Evolutionary conservation across 2,329 filamentous ascomycete genomes (phyloP).

Genomic region (Beauveria scarabaeidicola): DNA sequence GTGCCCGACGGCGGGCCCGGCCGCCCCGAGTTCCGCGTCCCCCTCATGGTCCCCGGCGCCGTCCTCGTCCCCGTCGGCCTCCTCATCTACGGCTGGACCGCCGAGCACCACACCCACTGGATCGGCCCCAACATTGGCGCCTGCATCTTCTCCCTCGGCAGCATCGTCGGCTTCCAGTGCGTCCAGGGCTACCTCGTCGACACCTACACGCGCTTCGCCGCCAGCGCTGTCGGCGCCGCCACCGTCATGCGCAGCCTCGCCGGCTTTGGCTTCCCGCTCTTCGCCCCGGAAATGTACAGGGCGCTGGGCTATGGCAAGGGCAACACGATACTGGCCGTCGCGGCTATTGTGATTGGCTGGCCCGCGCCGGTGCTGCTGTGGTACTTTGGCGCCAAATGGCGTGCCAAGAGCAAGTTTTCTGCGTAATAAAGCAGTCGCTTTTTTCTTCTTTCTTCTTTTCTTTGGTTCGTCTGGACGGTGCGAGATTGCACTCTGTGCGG

Average conservation of each 20-base stretch:
- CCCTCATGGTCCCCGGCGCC: constrained; percentile 33
- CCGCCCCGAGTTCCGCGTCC: constrained; percentile 34
- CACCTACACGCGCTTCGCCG: constrained; percentile 36
- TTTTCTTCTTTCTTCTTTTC: background rate
- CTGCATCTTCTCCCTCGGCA: constrained; percentile 28
- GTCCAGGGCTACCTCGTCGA: constrained; percentile 40
- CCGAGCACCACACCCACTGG: constrained; percentile 35
- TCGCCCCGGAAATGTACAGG: constrained; percentile 38
- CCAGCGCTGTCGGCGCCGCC: constrained; percentile 35
- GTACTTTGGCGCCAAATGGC: constrained; percentile 33
- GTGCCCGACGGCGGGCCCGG: constrained; percentile 25
- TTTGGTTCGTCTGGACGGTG: background rate
- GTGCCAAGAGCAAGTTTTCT: constrained; percentile 22
- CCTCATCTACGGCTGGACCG: constrained; percentile 38
- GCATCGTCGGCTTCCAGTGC: constrained; percentile 35
- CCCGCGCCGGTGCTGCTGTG: constrained; percentile 37
- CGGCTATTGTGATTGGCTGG: constrained; percentile 31
- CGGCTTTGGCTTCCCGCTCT: constrained; percentile 44
- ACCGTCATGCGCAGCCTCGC: constrained; percentile 39
- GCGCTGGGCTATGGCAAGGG: constrained; percentile 34
- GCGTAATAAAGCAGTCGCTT: constrained; percentile 1
- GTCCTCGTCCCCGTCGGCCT: constrained; percentile 35
- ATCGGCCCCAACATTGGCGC: constrained; percentile 37
- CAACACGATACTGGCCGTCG: constrained; percentile 33
- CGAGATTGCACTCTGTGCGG: background rate